Evolutionary conservation across 2,329 filamentous ascomycete genomes (phyloP).

Genomic region (Colletotrichum cuscutae): DNA sequence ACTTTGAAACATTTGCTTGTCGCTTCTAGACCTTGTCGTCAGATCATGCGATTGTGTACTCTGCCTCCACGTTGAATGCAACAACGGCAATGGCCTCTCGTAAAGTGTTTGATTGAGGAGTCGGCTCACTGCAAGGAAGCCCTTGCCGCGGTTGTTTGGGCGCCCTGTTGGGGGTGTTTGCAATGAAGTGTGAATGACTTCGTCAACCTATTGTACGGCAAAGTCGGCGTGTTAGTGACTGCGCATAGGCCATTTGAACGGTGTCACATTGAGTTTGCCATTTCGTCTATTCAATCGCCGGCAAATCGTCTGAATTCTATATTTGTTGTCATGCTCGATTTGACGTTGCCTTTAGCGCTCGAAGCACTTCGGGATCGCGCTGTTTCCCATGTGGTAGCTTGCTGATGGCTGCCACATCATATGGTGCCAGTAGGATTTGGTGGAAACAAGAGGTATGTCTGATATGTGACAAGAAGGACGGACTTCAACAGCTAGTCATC

Average conservation of each 20-base stretch:
- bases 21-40: conserved; percentile 2
- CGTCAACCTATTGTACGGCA: not conserved
- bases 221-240: not conserved
- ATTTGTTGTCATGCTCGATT: not conserved
- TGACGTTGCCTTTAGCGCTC: not conserved
- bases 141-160: conserved; percentile 3
- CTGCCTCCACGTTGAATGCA: not conserved
- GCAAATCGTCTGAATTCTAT: not conserved
- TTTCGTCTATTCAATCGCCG: not conserved
- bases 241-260: not conserved
- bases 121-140: conserved; percentile 1
- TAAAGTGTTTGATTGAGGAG: not conserved
- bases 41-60: not conserved
- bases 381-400: not conserved
- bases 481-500: not conserved
- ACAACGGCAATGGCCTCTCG: conserved; percentile 10
- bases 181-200: conserved; percentile 2
- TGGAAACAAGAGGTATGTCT: not conserved
- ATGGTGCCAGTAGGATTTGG: not conserved
- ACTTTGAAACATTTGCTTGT: conserved; percentile 14
- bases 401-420: not conserved
- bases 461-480: not conserved
- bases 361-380: not conserved
- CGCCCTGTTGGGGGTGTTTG: not conserved
- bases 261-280: not conserved